These are phyloP conservation scores for Calonectria leucothoes DNA, from an alignment of 2,329 filamentous ascomycete species.

Conservation along the genomic window DNA sequence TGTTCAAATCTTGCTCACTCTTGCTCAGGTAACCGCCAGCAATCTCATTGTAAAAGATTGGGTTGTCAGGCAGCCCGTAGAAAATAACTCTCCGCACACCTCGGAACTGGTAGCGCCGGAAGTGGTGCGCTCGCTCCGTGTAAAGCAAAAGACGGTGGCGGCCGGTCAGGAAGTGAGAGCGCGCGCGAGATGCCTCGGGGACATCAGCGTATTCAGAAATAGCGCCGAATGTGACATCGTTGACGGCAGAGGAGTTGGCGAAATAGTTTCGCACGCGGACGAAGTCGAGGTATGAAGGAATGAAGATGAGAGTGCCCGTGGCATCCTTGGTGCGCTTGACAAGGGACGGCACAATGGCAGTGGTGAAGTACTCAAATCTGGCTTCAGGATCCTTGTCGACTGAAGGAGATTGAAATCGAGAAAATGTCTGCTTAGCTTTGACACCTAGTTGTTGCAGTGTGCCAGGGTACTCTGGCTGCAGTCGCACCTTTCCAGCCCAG, in stretches of 20 bases:
- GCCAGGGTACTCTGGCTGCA: constrained; percentile 76
- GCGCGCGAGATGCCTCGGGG: constrained; percentile 82
- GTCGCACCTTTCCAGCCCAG: constrained; percentile 81
- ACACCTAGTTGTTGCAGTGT: constrained; percentile 79
- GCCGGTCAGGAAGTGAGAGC: constrained; percentile 88
- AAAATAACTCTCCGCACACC: constrained; percentile 89
- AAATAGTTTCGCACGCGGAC: constrained; percentile 94
- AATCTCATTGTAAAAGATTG: constrained; percentile 82
- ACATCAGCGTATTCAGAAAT: constrained; percentile 90
- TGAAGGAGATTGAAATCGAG: constrained; percentile 80
- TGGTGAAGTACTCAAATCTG: constrained; percentile 91
- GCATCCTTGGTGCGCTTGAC: constrained; percentile 73
- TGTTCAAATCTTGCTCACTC: constrained; percentile 67
- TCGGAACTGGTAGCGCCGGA: constrained; percentile 84
- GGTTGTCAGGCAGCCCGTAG: constrained; percentile 92
- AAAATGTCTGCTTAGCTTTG: constrained; percentile 87
- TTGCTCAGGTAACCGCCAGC: constrained; percentile 73
- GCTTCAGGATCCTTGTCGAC: constrained; percentile 84
- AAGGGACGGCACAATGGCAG: constrained; percentile 81
- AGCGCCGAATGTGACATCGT: constrained; percentile 72
- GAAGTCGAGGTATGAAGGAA: constrained; percentile 95
- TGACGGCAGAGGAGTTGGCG: constrained; percentile 72
- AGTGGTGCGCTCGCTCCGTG: constrained; percentile 96
- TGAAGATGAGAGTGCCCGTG: constrained; percentile 83
- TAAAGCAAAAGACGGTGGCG: constrained; percentile 88